Conservation (phyloP, 768 basidiomycete genomes). For the Hebeloma cylindrosporum region DNA sequence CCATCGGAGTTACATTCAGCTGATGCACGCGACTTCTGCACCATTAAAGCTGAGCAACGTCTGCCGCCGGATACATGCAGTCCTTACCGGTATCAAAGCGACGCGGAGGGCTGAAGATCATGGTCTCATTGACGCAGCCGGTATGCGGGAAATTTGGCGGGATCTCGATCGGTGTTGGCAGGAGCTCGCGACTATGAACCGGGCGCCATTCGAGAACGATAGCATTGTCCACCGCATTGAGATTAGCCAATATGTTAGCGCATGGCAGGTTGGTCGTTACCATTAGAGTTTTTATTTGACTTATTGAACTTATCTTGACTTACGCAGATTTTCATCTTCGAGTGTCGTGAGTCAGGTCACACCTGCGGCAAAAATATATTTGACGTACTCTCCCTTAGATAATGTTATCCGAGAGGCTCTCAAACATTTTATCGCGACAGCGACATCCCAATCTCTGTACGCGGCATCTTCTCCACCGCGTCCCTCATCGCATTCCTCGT, state of each 20-base stretch:
- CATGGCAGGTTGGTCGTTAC: constrained; percentile 71
- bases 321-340: constrained; percentile 81
- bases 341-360: constrained; percentile 64
- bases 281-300: not conserved
- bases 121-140: constrained; percentile 57
- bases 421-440: constrained; percentile 46
- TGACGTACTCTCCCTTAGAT: constrained; percentile 39
- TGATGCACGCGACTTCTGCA: constrained; percentile 61
- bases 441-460: constrained; percentile 33
- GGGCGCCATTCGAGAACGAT: constrained; percentile 29
- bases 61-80: constrained; percentile 75
- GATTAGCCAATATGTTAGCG: constrained; percentile 67
- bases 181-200: constrained; percentile 69
- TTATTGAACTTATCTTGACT: constrained; percentile 11
- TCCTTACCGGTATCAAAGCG: constrained; percentile 78
- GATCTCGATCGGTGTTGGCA: constrained; percentile 81
- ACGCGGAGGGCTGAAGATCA: constrained; percentile 53
- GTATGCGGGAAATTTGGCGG: constrained; percentile 81
- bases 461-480: constrained; percentile 47
- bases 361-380: constrained; percentile 11
- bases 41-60: constrained; percentile 75
- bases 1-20: constrained; percentile 47
- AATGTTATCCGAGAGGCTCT: constrained; percentile 87
- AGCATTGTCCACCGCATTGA: constrained; percentile 35
- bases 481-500: constrained; percentile 42